Evolutionary conservation across 2,329 filamentous ascomycete species (phyloP), one percentile per base, ranked within the genome.

Genomic region (Penicillium sp.): DNA sequence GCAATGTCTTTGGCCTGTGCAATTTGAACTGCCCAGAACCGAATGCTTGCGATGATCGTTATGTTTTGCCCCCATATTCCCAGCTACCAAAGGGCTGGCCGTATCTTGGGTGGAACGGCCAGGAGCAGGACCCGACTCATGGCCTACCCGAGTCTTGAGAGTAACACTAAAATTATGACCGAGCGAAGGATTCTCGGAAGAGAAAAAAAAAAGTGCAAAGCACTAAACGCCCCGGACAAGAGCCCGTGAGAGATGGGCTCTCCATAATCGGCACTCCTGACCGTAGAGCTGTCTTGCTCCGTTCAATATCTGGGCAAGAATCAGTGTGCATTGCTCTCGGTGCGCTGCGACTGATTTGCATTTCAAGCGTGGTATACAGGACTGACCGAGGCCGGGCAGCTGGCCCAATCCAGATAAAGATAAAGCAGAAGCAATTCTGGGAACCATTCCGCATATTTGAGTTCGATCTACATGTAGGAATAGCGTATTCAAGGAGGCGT

Each of bases 1-100:
- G 88, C 75, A 84, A 87, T 43, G 81, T 86, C 16, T 91, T 87
- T 67, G 87, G 87, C 0, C 67, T 88, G 28, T 91, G 88, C 72
- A 66, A 81, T 57, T 65, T 85, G 16, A 66, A 62, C 14, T 80
- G 78, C 56, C 67, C 65, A 2, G 70, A 77, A 19, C 76, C 79
- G 25, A 79, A 78, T 28, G 61, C 65, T 5, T 90, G 88, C 68
- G 75, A 81, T 4, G 81, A 81, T 2, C 82, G 85, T 59, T 90
- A 89, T 70, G 77, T 76, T 2, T 78, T 89, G 6, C 87, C 88
- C 2, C 82, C 80, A 0, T 88, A 75, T 64, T 81, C 85, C 0
- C 82, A 77, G 2, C 75, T 90, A 7, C 88, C 88, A 0, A 66
- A 82, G 33, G 87, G 85, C 6, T 90, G 88, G 88, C 87, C 87